phyloP scores from a whole-genome alignment of 768 basidiomycete species.

The Pleurotus platypus region DNA sequence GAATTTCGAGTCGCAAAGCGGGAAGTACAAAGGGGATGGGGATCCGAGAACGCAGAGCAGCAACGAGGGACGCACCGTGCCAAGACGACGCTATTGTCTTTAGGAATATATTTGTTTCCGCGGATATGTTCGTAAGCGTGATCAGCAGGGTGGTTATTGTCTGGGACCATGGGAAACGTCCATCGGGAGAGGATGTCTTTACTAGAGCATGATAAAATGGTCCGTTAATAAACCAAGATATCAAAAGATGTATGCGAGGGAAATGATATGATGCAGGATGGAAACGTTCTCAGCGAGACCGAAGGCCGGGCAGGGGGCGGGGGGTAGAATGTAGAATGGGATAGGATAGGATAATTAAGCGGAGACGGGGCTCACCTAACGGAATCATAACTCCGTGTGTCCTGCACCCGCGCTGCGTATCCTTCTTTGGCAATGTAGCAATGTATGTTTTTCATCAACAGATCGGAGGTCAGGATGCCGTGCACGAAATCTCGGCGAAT shows the following conservation, averaged over 20 bases:
- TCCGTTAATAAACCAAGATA: not conserved
- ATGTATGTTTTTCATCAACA: constrained; percentile 92
- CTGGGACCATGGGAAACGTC: constrained; percentile 95
- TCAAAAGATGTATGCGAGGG: not conserved
- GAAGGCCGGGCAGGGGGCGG: no score
- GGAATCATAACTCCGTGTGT: constrained; percentile 88
- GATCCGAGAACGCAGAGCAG: not conserved
- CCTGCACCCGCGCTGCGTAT: constrained; percentile 91
- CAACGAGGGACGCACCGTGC: constrained; percentile 57
- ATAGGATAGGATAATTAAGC: not conserved
- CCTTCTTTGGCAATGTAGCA: constrained; percentile 86
- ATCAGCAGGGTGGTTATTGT: constrained; percentile 84
- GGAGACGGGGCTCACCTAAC: constrained; percentile 56
- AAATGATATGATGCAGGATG: no score
- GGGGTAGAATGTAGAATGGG: no score
- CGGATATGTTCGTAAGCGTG: constrained; percentile 82
- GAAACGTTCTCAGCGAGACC: no score
- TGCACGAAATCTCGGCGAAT: constrained; percentile 91
- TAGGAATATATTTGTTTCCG: constrained; percentile 87
- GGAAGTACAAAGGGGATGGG: no score
- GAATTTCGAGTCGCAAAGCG: no score
- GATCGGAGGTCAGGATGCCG: constrained; percentile 89
- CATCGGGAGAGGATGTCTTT: constrained; percentile 91
- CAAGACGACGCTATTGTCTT: constrained; percentile 71
- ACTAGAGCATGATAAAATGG: constrained; percentile 34